Evolutionary conservation across 495 filamentous ascomycete genomes (phyloP).

Genomic region (Penicillium turbatum): DNA sequence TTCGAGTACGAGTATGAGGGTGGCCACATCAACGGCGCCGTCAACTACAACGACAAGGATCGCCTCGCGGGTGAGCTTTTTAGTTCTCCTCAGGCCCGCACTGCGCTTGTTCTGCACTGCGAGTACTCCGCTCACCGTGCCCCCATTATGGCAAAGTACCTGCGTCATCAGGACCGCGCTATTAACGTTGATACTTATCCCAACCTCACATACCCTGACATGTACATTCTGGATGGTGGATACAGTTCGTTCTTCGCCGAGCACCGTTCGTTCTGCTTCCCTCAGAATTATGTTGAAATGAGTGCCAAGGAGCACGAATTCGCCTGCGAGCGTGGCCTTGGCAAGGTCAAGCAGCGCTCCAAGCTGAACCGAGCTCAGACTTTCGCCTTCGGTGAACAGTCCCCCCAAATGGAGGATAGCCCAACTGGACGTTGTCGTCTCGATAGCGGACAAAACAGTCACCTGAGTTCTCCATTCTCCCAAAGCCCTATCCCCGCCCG

Average conservation of each 20-base stretch:
- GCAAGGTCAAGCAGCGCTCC: slow-evolving; percentile 74
- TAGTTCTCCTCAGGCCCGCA: slow-evolving; percentile 58
- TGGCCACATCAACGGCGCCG: slow-evolving; percentile 85
- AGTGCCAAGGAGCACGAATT: slow-evolving; percentile 78
- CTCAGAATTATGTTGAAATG: slow-evolving; percentile 97
- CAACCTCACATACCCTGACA: slow-evolving; percentile 82
- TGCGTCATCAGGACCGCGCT: slow-evolving; percentile 81
- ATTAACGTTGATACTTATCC: slow-evolving; percentile 82
- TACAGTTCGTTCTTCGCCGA: slow-evolving; percentile 88
- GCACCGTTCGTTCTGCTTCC: slow-evolving; percentile 74
- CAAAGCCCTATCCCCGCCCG: slow-evolving; percentile 52
- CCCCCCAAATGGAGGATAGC: slow-evolving; percentile 67
- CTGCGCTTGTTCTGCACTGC: slow-evolving; percentile 89
- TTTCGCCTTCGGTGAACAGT: slow-evolving; percentile 80
- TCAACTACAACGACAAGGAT: slow-evolving; percentile 97
- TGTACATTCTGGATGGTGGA: slow-evolving; percentile 95
- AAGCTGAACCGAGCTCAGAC: slow-evolving; percentile 87
- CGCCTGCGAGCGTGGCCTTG: slow-evolving; percentile 91
- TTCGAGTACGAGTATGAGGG: slow-evolving; percentile 99
- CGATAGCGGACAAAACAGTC: slow-evolving; percentile 29
- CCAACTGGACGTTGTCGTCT: slow-evolving; percentile 63
- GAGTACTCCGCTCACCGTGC: slow-evolving; percentile 97
- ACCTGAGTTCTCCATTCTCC: slow-evolving; percentile 50
- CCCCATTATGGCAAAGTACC: slow-evolving; percentile 79
- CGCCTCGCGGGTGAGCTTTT: slow-evolving; percentile 75